Evolutionary conservation across 495 filamentous ascomycete genomes (phyloP), one percentile per base, ranked within the genome.

Genomic region (Podospora comata): DNA sequence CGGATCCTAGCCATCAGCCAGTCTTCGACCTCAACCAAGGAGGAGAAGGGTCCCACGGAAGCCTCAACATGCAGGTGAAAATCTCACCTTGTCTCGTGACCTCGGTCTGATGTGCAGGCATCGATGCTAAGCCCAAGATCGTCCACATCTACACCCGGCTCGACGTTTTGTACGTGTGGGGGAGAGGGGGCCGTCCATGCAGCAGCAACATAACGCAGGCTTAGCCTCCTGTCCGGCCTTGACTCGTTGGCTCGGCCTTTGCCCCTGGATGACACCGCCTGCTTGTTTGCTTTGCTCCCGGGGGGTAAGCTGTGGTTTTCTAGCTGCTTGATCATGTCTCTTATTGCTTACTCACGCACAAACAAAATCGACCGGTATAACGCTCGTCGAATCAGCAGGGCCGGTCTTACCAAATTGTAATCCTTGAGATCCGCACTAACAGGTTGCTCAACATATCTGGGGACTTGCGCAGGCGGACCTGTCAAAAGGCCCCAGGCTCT

Each of bases 1-100:
- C 39, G 13, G 7, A 16, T 39, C 34, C 5, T 39, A 16, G 2
- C 39, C 39, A 48, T 48, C 39, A 5, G 13, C 39, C 39, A 48
- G 39, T 48, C 15, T 5, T 13, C 9, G 15, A 9, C 39, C 39
- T 11, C 39, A 48, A 48, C 39, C 39, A 48, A 48, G 39, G 7
- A 48, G 9, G 2, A 48, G 9, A 16, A 48, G 15, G 39, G 39
- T 48, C 39, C 9, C 39, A 48, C 39, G 9, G 15, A 48, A 48
- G 13, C 5, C 39, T 48, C 39, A 48, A 48, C 39, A 48, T 48
- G 39, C 39, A 48, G 39, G 39, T 48, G 39, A 48, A 48, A 48
- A 48, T 48, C 39, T 48, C 39, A 48, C 39, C 39, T 11, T 48
- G 55, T 58, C 55, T 58, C 55, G 55, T 58, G 55, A 58, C n/a